These are phyloP conservation scores for Cyclostephanos invisitatus DNA, from an alignment of 108 stramenopile species.

Conservation along the genomic window DNA sequence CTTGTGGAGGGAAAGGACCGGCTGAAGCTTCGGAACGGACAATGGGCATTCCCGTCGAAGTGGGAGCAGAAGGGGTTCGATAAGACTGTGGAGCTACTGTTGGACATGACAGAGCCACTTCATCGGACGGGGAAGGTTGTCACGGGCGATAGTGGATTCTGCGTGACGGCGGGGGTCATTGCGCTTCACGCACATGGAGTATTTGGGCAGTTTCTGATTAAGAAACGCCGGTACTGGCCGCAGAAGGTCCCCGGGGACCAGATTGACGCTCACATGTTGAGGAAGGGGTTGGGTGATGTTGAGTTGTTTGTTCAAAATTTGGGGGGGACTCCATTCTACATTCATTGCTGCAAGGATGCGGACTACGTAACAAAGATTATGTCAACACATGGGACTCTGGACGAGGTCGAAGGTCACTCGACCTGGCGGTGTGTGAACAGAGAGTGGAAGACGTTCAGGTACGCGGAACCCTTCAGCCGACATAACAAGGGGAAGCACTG, in stretches of 20 bases:
- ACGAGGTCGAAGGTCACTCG: background rate
- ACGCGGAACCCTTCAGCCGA: background rate
- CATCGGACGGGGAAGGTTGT: conserved; percentile 15
- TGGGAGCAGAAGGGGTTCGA: background rate
- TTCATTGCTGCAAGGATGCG: conserved; percentile 12
- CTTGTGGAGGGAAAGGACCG: conserved; percentile 14
- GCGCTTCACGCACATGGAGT: conserved; percentile 3
- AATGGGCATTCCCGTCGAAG: background rate
- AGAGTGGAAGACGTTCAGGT: background rate
- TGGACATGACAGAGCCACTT: conserved; percentile 26
- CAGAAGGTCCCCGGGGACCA: conserved; percentile 2
- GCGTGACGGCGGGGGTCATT: background rate
- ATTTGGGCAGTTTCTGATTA: conserved; percentile 7
- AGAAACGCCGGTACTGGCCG: conserved; percentile 11
- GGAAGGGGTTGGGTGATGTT: background rate
- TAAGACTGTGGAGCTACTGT: conserved; percentile 8
- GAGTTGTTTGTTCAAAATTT: background rate
- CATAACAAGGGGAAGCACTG: too few relatives aligned
- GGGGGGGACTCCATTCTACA: background rate
- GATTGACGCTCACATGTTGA: background rate
- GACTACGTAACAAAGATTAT: conserved; percentile 17
- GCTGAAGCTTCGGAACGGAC: background rate
- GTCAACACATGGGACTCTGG: conserved; percentile 5
- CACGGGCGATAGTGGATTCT: conserved; percentile 8
- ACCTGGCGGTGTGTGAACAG: too few relatives aligned